Evolutionary conservation across 1,284 basidiomycete species (phyloP).

Genomic region (Ganoderma meredithae): DNA sequence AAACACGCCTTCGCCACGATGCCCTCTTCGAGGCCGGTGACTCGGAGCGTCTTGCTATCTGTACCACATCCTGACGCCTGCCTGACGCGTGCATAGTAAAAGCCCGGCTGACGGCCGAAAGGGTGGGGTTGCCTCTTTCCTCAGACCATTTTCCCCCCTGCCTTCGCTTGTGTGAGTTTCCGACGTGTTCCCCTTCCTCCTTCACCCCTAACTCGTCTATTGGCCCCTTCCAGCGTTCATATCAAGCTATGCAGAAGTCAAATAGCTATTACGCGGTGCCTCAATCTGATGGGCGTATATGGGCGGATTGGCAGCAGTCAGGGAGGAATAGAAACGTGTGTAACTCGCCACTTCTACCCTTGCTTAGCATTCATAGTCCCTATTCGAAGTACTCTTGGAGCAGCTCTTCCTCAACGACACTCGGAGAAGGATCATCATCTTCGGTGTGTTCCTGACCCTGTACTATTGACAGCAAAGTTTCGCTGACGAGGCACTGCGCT

Average conservation of each 20-base stretch:
- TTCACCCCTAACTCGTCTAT: slow-evolving; percentile 12
- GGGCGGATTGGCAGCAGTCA: slow-evolving; percentile 39
- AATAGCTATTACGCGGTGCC: slow-evolving; percentile 35
- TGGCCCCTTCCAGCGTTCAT: slow-evolving; percentile 20
- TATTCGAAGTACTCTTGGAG: slow-evolving; percentile 35
- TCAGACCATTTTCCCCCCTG: slow-evolving; percentile 34
- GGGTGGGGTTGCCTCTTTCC: slow-evolving; percentile 32
- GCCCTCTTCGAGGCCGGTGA: slow-evolving; percentile 25
- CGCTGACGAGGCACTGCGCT: neutral
- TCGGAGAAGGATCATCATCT: slow-evolving; percentile 26
- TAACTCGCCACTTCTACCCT: neutral
- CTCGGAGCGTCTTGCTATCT: slow-evolving; percentile 29
- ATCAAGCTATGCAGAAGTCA: slow-evolving; percentile 37
- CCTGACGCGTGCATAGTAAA: slow-evolving; percentile 33
- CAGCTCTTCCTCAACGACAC: slow-evolving; percentile 31
- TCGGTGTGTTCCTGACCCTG: slow-evolving; percentile 14
- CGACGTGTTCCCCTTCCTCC: slow-evolving; percentile 16
- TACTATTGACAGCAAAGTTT: slow-evolving; percentile 8
- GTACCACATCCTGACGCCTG: slow-evolving; percentile 34
- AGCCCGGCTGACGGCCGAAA: slow-evolving; percentile 22
- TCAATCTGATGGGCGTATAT: slow-evolving; percentile 33
- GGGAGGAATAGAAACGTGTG: slow-evolving; percentile 36
- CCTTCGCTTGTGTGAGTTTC: slow-evolving; percentile 34
- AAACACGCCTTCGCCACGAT: slow-evolving; percentile 40
- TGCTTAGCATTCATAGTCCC: slow-evolving; percentile 11